Conservation (phyloP, 1,284 basidiomycete genomes). For the Xanthoconium separans region DNA sequence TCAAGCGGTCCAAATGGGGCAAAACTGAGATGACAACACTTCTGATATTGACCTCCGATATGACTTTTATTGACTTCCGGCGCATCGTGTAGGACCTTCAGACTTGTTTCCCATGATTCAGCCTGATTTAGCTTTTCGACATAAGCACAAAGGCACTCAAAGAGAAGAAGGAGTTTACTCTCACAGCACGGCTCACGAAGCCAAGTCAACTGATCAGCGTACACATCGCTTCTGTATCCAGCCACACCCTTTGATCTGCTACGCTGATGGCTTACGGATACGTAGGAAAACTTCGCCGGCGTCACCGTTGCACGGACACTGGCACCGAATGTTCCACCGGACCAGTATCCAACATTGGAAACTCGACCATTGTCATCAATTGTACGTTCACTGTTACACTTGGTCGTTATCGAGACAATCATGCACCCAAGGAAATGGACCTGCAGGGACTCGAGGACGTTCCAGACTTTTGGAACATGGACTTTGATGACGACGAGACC, state of each 20-base stretch:
- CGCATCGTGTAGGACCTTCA: conserved; percentile 58
- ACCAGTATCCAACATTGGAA: conserved; percentile 60
- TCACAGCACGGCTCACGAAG: conserved; percentile 58
- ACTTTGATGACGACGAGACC: conserved; percentile 28
- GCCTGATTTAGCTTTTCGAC: conserved; percentile 5
- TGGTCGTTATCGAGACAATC: conserved; percentile 1
- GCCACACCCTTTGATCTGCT: background rate
- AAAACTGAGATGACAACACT: conserved; percentile 62
- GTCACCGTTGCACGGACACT: conserved; percentile 50
- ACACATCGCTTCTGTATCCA: conserved; percentile 59
- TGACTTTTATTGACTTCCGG: conserved; percentile 72
- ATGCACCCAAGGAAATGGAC: conserved; percentile 52
- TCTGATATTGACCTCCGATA: conserved; percentile 71
- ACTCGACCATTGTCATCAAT: conserved; percentile 66
- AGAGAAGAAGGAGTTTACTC: conserved; percentile 54
- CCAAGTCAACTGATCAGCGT: conserved; percentile 72
- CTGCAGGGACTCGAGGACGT: conserved; percentile 63
- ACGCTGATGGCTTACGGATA: conserved; percentile 6
- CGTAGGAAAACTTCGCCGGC: conserved; percentile 69
- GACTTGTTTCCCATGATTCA: conserved; percentile 2
- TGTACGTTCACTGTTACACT: conserved; percentile 35
- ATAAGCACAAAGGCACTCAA: conserved; percentile 63
- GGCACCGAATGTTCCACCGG: conserved; percentile 53
- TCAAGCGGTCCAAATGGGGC: conserved; percentile 48
- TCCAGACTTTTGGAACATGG: conserved; percentile 64